Evolutionary conservation across 2,329 filamentous ascomycete genomes (phyloP), one percentile per base, ranked within the genome.

Genomic region (Lachnellula subtilissima): DNA sequence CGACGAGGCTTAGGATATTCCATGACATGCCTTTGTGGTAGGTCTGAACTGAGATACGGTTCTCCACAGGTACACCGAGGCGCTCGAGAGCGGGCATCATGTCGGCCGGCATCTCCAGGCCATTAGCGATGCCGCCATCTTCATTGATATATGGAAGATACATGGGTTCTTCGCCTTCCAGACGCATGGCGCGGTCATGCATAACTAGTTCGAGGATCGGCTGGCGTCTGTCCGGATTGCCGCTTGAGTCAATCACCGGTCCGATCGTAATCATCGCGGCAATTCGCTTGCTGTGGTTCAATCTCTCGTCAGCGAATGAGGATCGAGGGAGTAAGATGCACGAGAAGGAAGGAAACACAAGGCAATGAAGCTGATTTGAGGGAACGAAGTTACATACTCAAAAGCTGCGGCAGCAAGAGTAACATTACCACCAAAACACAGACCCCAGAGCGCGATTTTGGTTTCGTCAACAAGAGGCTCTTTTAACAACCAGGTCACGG

Each of bases 81-180:
- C 36, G 36, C 9, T 37, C 36, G 15, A 37, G 36, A 15, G 36
- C 8, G 15, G 36, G 36, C 36, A 37, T 37, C 36, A 37, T 9
- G 15, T 37, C 36, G 15, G 36, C 36, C 8, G 36, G 9, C 8
- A 37, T 9, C 36, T 37, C 9, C 36, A 9, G 36, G 36, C 36
- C 36, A 15, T 37, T 37, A 15, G 36, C 9, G 36, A 37, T 15
- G 36, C 9, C 15, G 15, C 36, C 36, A 3, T 37, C 36, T 15
- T 37, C 36, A 15, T 37, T 37, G 36, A 37, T 15, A 15, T 12
- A 19, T 15, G 71, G 70, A 1, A 77, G 53, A 43, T 64, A 69
- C 50, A 72, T 65, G 0, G 74, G 67, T 43, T 61, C 55, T 55
- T 76, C 76, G 11, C 75, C 75, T 0, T 50, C 65, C 69, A 54